Evolutionary conservation across 2,329 filamentous ascomycete genomes (phyloP), one percentile per base, ranked within the genome.

Genomic region (Fusarium buharicum): DNA sequence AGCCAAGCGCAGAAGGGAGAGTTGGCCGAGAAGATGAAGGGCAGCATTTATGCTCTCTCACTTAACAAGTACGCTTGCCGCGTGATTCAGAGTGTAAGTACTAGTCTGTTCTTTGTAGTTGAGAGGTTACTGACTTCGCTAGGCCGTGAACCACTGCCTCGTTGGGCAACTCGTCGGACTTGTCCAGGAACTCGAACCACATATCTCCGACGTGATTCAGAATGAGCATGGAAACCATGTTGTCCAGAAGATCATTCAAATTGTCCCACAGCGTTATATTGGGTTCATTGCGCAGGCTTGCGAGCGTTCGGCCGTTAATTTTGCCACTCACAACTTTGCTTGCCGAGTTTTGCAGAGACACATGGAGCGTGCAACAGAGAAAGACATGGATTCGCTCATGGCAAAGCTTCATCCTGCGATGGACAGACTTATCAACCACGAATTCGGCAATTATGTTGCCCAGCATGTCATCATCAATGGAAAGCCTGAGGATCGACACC

Each of bases 141-240:
- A 93, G 90, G 94, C 93, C 9, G 82, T 99, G 22, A 92, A 97
- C 70, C 89, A 96, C 72, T 88, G 97, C 22, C 84, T 98, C 6
- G 89, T 91, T n/a, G 93, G 97, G 67, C 93, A 98, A 74, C 93
- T 97, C 22, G 81, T 88, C 88, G 11, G 85, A 51, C 85, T 97
- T 69, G 89, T 96, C 27, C 88, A 89, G 69, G 95, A 98, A 75
- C 84, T 98, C 1, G 88, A 93, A 72, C 81, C 84, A 22, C 84
- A 93, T 50, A 86, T 97, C 6, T 74, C 94, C 50, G 86, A 85
- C 56, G 91, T 94, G 53, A 89, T 96, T 62, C 90, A 89, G 67
- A 90, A 97, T 67, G 87, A 92, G 73, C 95, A 97, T 68, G 95
- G 94, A 50, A 99, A 99, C 75, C 95, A 99, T 66, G 95, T 99